Conservation (phyloP, 805 yeast genomes). For the Yarrowia sp. region DNA sequence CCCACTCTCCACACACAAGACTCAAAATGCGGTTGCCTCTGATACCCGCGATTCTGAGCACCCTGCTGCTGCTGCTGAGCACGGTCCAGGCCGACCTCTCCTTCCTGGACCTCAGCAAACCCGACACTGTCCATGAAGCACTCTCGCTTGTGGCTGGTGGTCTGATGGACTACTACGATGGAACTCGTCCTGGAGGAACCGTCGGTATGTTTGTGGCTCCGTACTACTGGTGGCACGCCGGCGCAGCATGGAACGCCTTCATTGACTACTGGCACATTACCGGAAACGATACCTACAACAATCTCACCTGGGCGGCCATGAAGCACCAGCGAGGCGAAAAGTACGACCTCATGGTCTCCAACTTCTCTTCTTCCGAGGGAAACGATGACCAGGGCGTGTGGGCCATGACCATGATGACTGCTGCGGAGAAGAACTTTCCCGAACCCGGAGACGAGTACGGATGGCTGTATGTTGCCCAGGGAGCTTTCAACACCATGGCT, state of each 20-base stretch:
- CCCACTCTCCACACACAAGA: not conserved
- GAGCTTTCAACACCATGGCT: slow-evolving; percentile 84
- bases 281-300: slow-evolving; percentile 67
- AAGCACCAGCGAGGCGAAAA: slow-evolving; percentile 69
- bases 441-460: slow-evolving; percentile 65
- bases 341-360: slow-evolving; percentile 76
- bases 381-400: slow-evolving; percentile 94
- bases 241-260: slow-evolving; percentile 70
- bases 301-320: slow-evolving; percentile 64
- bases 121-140: slow-evolving; percentile 53
- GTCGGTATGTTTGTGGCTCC: slow-evolving; percentile 76
- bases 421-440: slow-evolving; percentile 82
- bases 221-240: slow-evolving; percentile 93
- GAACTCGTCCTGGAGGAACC: slow-evolving; percentile 67
- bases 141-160: slow-evolving; percentile 71
- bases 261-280: slow-evolving; percentile 81
- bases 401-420: slow-evolving; percentile 86
- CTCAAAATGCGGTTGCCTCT: slow-evolving; percentile 26
- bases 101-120: slow-evolving; percentile 42
- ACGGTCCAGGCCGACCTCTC: slow-evolving; percentile 11
- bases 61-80: slow-evolving; percentile 11
- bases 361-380: slow-evolving; percentile 85
- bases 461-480: slow-evolving; percentile 83
- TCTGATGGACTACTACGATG: slow-evolving; percentile 81
- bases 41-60: slow-evolving; percentile 26